These are phyloP conservation scores for Komagataella pseudopastoris DNA, from an alignment of 805 yeast species.

Conservation along the genomic window DNA sequence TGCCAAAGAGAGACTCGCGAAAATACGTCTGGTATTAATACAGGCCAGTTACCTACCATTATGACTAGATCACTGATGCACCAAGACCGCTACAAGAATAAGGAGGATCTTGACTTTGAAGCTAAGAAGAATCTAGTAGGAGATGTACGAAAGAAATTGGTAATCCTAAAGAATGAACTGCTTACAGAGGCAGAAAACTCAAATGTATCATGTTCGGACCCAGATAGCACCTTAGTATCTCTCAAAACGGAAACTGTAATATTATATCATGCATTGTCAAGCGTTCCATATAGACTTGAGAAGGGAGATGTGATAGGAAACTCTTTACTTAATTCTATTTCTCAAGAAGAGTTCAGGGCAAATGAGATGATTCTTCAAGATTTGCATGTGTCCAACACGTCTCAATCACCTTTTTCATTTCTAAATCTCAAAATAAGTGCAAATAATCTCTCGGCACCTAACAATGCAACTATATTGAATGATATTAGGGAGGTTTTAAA, in stretches of 20 bases:
- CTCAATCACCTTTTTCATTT: neutral
- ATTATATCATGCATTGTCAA: slow-evolving; percentile 2
- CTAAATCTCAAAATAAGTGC: neutral
- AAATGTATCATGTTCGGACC: neutral
- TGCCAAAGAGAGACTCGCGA: no score
- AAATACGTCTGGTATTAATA: no score
- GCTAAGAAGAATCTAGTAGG: neutral
- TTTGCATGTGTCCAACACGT: neutral
- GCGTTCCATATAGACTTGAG: neutral
- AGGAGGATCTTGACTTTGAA: neutral
- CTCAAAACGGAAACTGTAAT: neutral
- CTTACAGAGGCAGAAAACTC: neutral
- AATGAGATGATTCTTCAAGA: neutral
- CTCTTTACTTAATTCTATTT: neutral
- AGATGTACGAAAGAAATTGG: neutral
- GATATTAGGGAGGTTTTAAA: neutral
- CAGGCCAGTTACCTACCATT: neutral
- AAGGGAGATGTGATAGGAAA: neutral
- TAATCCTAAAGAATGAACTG: neutral
- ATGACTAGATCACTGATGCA: neutral
- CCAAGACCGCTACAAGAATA: neutral
- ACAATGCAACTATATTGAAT: neutral
- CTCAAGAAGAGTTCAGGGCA: neutral
- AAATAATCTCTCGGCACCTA: neutral
- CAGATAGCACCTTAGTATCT: neutral